Base-by-base conservation (phyloP, 352 stramenopile genomes). In the Thraustotheca clavata region DNA sequence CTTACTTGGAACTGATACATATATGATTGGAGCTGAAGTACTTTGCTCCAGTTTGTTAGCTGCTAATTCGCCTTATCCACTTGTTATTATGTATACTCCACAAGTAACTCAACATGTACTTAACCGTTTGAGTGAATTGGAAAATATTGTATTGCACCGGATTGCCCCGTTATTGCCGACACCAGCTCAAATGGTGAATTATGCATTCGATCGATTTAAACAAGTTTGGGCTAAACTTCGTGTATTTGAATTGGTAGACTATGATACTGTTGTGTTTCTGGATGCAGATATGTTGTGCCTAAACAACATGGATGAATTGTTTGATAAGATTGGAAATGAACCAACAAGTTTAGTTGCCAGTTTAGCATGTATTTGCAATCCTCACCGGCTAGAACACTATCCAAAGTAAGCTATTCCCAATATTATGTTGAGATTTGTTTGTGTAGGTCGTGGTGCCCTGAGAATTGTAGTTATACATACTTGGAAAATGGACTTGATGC, bases 261-360 rank as follows among this genome's bases (percentile, higher is more conserved):
- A 94, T 70, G 86, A 96, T 38, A 87, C 86, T 60, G 79, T 96
- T 24, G 86, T 95, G 60, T 96, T 95, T 69, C 71, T 96, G 46
- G 87, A 96, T 60, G 86, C 86, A n/a, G 87, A 95, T 74, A 96
- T 95, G 60, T 78, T 96, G 43, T 70, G 94, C 57, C 86, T 95
- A 55, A 83, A 84, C 63, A 94, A 94, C 70, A 73, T 88, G 40
- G 86, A 96, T 66, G 84, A 94, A 71, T 76, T 96, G 12, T 96
- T 96, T 50, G 27, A 18, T 18, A 7, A 16, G 35, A 52, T 62
- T 31, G 11, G 18, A 5, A 26, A 24, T n/a, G 34, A 46, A 24
- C 0, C 55, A n/a, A n/a, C 20, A 4, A 62, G 11, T 22, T 24
- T 62, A 38, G 55, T 54, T 8, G 55, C 55, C 26, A 62, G 55